Evolutionary conservation across 768 basidiomycete genomes (phyloP).

Genomic region (Glaciozyma antarctica): DNA sequence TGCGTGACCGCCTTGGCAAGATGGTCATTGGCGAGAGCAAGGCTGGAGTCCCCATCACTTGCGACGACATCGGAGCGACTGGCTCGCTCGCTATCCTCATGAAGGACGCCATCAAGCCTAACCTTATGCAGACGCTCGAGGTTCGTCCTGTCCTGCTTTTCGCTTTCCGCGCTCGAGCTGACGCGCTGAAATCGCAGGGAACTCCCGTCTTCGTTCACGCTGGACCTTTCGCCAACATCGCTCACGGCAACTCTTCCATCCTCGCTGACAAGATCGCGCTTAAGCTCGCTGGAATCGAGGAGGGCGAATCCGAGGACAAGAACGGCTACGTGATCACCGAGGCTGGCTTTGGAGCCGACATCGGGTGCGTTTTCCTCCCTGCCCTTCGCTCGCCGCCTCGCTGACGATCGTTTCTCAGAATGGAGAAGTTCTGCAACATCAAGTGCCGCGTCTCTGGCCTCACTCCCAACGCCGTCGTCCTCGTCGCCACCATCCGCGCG

Average conservation of each 20-base stretch:
- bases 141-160: constrained; percentile 38
- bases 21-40: constrained; percentile 97
- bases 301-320: constrained; percentile 69
- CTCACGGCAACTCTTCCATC: constrained; percentile 93
- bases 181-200: constrained; percentile 46
- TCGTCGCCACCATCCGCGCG: constrained; percentile 94
- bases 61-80: constrained; percentile 89
- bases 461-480: constrained; percentile 83
- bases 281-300: constrained; percentile 90
- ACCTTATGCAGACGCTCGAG: constrained; percentile 95
- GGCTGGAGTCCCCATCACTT: constrained; percentile 81
- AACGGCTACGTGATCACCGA: constrained; percentile 95
- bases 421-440: constrained; percentile 99
- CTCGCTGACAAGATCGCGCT: constrained; percentile 93
- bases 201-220: constrained; percentile 99
- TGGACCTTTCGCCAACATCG: constrained; percentile 98
- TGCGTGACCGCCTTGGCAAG: constrained; percentile 77
- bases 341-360: constrained; percentile 97
- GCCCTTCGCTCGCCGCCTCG: background rate
- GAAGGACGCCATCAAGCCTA: constrained; percentile 99
- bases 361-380: constrained; percentile 48
- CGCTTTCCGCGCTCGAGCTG: background rate
- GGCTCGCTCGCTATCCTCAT: constrained; percentile 92
- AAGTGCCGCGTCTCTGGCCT: constrained; percentile 91
- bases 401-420: constrained; percentile 40